Evolutionary conservation across 2,329 filamentous ascomycete species (phyloP).

Genomic region (Aaosphaeria pasadenensis): DNA sequence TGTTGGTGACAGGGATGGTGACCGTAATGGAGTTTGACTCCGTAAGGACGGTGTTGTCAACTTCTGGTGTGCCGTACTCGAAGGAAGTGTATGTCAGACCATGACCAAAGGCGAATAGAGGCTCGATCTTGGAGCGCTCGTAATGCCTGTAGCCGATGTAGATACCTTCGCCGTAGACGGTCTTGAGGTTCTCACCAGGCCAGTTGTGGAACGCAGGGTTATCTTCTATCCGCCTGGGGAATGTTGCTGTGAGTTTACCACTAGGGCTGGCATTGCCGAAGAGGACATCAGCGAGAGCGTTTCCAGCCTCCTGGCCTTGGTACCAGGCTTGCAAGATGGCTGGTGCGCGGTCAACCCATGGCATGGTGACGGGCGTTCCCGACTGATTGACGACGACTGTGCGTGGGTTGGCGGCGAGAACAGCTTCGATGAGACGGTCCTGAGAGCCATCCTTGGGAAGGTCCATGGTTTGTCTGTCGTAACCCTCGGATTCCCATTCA

Average conservation of each 20-base stretch:
- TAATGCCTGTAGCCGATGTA: slow-evolving; percentile 74
- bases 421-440: slow-evolving; percentile 62
- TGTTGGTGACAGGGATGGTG: slow-evolving; percentile 53
- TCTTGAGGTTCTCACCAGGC: slow-evolving; percentile 66
- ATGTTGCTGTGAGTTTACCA: slow-evolving; percentile 71
- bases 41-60: slow-evolving; percentile 48
- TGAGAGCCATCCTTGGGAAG: slow-evolving; percentile 56
- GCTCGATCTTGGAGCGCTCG: slow-evolving; percentile 58
- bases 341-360: slow-evolving; percentile 64
- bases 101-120: slow-evolving; percentile 73
- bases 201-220: slow-evolving; percentile 71
- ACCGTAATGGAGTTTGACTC: slow-evolving; percentile 48
- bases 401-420: slow-evolving; percentile 64
- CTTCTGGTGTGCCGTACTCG: slow-evolving; percentile 57
- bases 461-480: slow-evolving; percentile 62
- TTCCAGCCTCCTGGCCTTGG: slow-evolving; percentile 81
- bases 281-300: slow-evolving; percentile 74
- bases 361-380: slow-evolving; percentile 69
- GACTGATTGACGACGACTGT: slow-evolving; percentile 73
- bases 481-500: slow-evolving; percentile 73
- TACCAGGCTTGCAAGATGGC: slow-evolving; percentile 77
- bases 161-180: slow-evolving; percentile 69
- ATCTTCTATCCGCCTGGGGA: slow-evolving; percentile 59
- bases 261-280: slow-evolving; percentile 72
- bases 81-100: slow-evolving; percentile 77